Evolutionary conservation across 2,329 filamentous ascomycete species (phyloP).

Genomic region (Tolypocladium pustulatum): DNA sequence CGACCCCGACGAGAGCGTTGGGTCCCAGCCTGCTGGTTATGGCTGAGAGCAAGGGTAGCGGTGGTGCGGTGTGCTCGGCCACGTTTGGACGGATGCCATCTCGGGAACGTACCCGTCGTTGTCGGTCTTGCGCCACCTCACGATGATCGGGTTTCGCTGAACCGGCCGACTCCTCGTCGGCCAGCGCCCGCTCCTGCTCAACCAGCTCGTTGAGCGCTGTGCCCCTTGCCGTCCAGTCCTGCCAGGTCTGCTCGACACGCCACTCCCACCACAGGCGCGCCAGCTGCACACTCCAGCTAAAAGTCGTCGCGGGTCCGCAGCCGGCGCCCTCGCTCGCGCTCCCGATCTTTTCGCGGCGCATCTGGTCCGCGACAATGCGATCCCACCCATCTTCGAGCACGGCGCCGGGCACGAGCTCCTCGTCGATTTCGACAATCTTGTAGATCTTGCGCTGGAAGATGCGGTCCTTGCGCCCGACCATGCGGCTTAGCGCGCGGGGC

Average conservation of each 20-base stretch:
- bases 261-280: constrained; percentile 18
- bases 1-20: background rate
- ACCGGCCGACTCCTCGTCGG: constrained; percentile 9
- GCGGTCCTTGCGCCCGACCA: constrained; percentile 41
- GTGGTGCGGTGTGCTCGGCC: background rate
- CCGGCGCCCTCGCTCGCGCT: background rate
- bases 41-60: background rate
- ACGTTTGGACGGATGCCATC: constrained; percentile 5
- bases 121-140: background rate
- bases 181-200: constrained; percentile 23
- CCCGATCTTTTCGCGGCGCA: constrained; percentile 2
- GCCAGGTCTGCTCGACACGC: constrained; percentile 19
- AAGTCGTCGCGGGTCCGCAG: constrained; percentile 12
- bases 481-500: constrained; percentile 43
- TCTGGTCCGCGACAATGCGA: constrained; percentile 17
- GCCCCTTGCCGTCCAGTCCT: constrained; percentile 30
- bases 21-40: background rate
- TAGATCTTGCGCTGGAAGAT: constrained; percentile 31
- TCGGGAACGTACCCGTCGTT: background rate
- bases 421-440: constrained; percentile 25
- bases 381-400: constrained; percentile 41
- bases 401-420: constrained; percentile 20
- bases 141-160: background rate
- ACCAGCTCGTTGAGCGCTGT: constrained; percentile 29
- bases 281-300: constrained; percentile 18